Evolutionary conservation across 2,329 filamentous ascomycete species (phyloP).

Genomic region (Massarina eburnea): DNA sequence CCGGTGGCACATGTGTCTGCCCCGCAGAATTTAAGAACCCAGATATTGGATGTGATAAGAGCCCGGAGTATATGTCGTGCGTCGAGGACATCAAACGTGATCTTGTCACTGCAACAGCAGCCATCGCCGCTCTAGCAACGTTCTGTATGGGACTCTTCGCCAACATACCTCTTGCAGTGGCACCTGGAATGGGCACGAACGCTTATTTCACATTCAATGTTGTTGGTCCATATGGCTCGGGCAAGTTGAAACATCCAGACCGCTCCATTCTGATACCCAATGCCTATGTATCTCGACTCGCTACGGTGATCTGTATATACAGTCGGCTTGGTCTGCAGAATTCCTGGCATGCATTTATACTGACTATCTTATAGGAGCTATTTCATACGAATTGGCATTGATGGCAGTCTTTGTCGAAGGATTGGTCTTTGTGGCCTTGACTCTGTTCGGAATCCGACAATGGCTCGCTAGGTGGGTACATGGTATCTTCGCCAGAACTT

Average conservation of each 20-base stretch:
- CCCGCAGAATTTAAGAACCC: conserved; percentile 43
- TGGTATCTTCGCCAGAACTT: conserved; percentile 37
- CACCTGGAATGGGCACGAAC: conserved; percentile 79
- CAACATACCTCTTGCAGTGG: conserved; percentile 75
- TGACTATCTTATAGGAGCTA: conserved; percentile 44
- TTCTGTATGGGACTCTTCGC: conserved; percentile 83
- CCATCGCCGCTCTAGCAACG: conserved; percentile 75
- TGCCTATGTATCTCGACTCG: not conserved
- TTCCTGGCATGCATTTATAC: conserved; percentile 2
- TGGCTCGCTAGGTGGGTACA: conserved; percentile 57
- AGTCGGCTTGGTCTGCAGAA: conserved; percentile 4
- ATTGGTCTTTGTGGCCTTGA: conserved; percentile 76
- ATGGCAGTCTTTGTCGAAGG: conserved; percentile 90
- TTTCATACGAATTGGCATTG: conserved; percentile 74
- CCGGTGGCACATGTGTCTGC: conserved; percentile 77
- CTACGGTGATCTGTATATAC: too few relatives aligned
- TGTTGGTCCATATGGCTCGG: conserved; percentile 74
- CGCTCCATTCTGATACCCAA: conserved; percentile 5
- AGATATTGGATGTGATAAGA: conserved; percentile 55
- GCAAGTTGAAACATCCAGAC: conserved; percentile 37
- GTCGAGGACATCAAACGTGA: conserved; percentile 68
- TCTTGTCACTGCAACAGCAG: conserved; percentile 80
- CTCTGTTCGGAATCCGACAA: conserved; percentile 70
- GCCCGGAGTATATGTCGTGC: conserved; percentile 67
- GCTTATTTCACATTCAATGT: conserved; percentile 84